These are phyloP conservation scores for Ogataea pilisensis DNA, from an alignment of 805 yeast genomes.

Conservation along the genomic window DNA sequence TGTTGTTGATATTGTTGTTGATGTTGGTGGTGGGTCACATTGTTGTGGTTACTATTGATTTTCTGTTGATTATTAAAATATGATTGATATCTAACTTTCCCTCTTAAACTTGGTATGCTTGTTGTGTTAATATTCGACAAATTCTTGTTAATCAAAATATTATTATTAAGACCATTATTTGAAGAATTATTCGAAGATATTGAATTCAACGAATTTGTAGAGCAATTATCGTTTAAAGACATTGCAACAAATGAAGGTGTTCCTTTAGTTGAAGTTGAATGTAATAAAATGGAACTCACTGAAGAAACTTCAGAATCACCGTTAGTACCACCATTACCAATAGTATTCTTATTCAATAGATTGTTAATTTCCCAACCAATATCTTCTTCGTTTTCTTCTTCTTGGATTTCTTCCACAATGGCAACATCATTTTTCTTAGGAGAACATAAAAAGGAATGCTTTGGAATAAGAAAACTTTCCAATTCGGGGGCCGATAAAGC, in stretches of 20 bases:
- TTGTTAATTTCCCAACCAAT: slow-evolving; percentile 5
- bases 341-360: slow-evolving; percentile 7
- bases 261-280: slow-evolving; percentile 11
- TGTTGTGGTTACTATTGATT: not conserved
- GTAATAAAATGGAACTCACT: slow-evolving; percentile 15
- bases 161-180: slow-evolving; percentile 2
- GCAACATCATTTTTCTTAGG: slow-evolving; percentile 30
- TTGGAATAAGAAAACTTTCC: slow-evolving; percentile 21
- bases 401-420: slow-evolving; percentile 28
- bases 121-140: slow-evolving; percentile 17
- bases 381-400: slow-evolving; percentile 23
- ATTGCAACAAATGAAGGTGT: slow-evolving; percentile 16
- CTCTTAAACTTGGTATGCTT: slow-evolving; percentile 24
- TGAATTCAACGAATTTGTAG: slow-evolving; percentile 26
- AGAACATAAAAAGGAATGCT: slow-evolving; percentile 28
- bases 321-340: slow-evolving; percentile 1
- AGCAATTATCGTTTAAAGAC: slow-evolving; percentile 20
- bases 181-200: slow-evolving; percentile 19
- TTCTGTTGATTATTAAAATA: slow-evolving; percentile 27
- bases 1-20: not conserved
- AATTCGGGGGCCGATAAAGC: slow-evolving; percentile 19
- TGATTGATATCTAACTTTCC: slow-evolving; percentile 31
- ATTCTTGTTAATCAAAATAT: slow-evolving; percentile 9
- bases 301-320: slow-evolving; percentile 21
- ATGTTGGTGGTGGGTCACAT: not conserved